A percentile compares a stretch with the other conserved stretches of the same genome.
Conservation (phyloP, 73 alveolate species). For the Paramecium bursaria region DNA sequence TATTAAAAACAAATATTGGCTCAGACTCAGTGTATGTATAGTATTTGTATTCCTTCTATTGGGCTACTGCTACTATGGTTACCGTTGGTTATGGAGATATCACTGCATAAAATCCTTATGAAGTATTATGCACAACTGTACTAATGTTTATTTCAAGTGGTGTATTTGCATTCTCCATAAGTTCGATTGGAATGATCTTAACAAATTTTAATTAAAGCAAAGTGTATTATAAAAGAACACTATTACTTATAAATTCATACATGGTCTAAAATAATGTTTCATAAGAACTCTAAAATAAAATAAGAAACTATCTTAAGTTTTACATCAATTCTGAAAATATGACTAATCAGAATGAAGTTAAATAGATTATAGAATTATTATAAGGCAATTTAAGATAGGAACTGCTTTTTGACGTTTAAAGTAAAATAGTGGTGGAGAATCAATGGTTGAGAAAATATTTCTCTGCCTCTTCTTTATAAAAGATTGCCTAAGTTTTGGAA, state of each 20-base stretch:
- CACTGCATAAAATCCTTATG: slow-evolving; percentile 36
- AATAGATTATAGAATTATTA: neutral
- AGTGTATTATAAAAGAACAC: neutral
- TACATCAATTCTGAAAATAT: neutral
- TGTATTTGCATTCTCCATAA: slow-evolving; percentile 61
- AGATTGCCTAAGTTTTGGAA: neutral
- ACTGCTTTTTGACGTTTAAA: slow-evolving; percentile 25
- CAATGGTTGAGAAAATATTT: neutral
- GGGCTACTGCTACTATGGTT: slow-evolving; percentile 65
- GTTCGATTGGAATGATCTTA: slow-evolving; percentile 57
- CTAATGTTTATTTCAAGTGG: slow-evolving; percentile 62
- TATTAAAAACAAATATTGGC: neutral
- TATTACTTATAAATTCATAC: slow-evolving; percentile 14
- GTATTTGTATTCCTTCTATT: slow-evolving; percentile 54
- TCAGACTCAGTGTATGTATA: neutral
- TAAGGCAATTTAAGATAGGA: slow-evolving; percentile 16
- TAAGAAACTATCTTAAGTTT: slow-evolving; percentile 39
- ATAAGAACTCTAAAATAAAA: slow-evolving; percentile 24
- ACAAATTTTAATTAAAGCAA: neutral
- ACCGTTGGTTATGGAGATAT: slow-evolving; percentile 71
- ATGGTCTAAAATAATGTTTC: slow-evolving; percentile 35
- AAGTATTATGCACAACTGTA: slow-evolving; percentile 33
- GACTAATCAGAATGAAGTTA: slow-evolving; percentile 9
- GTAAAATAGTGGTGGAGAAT: neutral
- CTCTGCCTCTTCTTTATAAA: neutral